Percentiles rank a stretch among this genome's conserved stretches.
phyloP scores from a whole-genome alignment of 1,284 basidiomycete species.

The Irpex lacteus region DNA sequence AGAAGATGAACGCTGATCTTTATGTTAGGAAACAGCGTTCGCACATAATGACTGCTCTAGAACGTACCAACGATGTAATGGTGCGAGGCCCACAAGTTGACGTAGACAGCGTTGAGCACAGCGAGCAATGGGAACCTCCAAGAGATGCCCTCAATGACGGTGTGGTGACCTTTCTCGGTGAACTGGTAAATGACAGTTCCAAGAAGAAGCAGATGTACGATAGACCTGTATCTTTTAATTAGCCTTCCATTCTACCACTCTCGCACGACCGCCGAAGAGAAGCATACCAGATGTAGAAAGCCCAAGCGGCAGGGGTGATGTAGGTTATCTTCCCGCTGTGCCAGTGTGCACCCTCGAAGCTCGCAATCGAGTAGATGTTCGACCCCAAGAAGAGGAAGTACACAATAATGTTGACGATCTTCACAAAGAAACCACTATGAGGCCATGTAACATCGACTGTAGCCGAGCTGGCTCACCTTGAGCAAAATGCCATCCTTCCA shows the following conservation, averaged over 20 bases:
- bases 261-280: conserved; percentile 16
- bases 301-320: conserved; percentile 87
- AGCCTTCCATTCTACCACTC: conserved; percentile 11
- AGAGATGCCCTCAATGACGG: conserved; percentile 81
- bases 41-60: neutral
- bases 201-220: conserved; percentile 85
- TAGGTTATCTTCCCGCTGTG: conserved; percentile 79
- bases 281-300: conserved; percentile 76
- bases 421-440: neutral
- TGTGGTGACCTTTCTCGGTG: conserved; percentile 73
- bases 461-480: conserved; percentile 49
- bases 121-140: conserved; percentile 90
- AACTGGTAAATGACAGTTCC: conserved; percentile 92
- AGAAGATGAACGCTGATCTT: conserved; percentile 72
- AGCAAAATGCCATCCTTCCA: conserved; percentile 79
- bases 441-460: neutral
- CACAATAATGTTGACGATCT: conserved; percentile 78
- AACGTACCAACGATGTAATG: conserved; percentile 71
- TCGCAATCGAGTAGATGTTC: conserved; percentile 83
- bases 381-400: conserved; percentile 85
- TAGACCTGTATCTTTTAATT: conserved; percentile 45
- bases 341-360: conserved; percentile 62
- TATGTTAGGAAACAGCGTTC: conserved; percentile 2
- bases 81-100: conserved; percentile 72
- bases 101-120: conserved; percentile 82